Conservation (phyloP, 495 filamentous ascomycete genomes). For the Penicillium verhagenii region DNA sequence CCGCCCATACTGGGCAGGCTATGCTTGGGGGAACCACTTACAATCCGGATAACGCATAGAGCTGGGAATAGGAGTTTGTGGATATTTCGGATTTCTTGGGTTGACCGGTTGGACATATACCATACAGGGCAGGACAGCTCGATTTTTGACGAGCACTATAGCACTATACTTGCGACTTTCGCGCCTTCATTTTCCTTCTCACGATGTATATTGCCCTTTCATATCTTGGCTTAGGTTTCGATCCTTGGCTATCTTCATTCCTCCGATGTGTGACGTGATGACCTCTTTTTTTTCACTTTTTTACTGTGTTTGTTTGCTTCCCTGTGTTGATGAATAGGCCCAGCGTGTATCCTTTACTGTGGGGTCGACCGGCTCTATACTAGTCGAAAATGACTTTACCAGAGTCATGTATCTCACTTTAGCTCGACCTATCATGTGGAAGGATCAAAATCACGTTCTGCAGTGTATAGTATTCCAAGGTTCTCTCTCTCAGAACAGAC, state of each 20-base stretch:
- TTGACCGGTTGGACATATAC: constrained; percentile 16
- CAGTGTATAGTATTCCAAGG: no score
- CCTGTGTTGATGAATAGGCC: background rate
- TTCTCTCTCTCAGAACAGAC: no score
- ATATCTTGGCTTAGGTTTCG: constrained; percentile 2
- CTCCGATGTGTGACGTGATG: constrained; percentile 4
- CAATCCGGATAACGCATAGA: constrained; percentile 59
- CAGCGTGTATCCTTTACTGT: background rate
- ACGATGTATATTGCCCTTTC: constrained; percentile 16
- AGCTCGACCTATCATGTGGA: background rate
- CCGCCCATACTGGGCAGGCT: constrained; percentile 34
- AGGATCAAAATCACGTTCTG: background rate
- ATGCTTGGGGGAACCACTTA: constrained; percentile 70
- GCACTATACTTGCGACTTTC: background rate
- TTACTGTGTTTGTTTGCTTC: background rate
- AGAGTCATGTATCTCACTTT: no score
- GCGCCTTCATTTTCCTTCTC: background rate
- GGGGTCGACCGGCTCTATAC: constrained; percentile 7
- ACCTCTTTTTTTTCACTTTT: background rate
- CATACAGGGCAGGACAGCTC: constrained; percentile 1
- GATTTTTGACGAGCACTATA: background rate
- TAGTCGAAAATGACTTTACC: background rate
- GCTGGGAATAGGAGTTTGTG: constrained; percentile 4
- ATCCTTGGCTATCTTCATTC: background rate
- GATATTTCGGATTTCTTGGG: constrained; percentile 1